phyloP scores from a whole-genome alignment of 768 basidiomycete species.

The Tylopilus felleus region DNA sequence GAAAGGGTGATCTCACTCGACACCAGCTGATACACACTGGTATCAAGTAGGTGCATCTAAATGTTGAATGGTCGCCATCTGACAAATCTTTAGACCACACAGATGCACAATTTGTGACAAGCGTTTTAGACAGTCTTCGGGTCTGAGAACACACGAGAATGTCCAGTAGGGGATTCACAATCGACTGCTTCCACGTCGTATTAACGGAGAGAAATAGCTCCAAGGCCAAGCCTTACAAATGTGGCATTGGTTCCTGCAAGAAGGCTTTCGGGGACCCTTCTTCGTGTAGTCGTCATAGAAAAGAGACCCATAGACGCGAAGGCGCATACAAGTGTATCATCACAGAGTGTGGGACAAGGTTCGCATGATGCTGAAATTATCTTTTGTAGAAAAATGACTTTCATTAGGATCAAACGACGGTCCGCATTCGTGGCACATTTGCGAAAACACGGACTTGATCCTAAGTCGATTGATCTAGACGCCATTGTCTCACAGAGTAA shows the following conservation, averaged over 20 bases:
- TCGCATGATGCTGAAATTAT: constrained; percentile 2
- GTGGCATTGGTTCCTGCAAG: constrained; percentile 44
- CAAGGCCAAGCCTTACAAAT: constrained; percentile 48
- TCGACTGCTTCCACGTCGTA: background rate
- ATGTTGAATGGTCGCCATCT: background rate
- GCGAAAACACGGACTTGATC: constrained; percentile 43
- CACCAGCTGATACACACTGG: constrained; percentile 51
- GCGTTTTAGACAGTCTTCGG: constrained; percentile 56
- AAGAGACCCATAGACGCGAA: constrained; percentile 49
- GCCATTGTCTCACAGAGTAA: constrained; percentile 22
- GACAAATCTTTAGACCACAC: constrained; percentile 42
- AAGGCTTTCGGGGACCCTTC: constrained; percentile 67
- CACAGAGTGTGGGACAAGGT: constrained; percentile 48
- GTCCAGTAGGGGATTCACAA: constrained; percentile 50
- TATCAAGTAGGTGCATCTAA: constrained; percentile 39
- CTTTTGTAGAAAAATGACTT: background rate
- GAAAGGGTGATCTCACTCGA: constrained; percentile 59
- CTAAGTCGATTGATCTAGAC: constrained; percentile 15
- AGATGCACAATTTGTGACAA: constrained; percentile 51
- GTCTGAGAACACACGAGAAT: constrained; percentile 61
- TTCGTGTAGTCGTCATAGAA: constrained; percentile 61
- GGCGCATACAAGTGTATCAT: constrained; percentile 46
- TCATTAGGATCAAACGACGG: constrained; percentile 58
- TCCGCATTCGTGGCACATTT: constrained; percentile 57
- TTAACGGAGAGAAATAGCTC: constrained; percentile 40